Evolutionary conservation across 257 asterid species (phyloP), one percentile per base, ranked within the genome.

Genomic region (Rehmannia glutinosa): DNA sequence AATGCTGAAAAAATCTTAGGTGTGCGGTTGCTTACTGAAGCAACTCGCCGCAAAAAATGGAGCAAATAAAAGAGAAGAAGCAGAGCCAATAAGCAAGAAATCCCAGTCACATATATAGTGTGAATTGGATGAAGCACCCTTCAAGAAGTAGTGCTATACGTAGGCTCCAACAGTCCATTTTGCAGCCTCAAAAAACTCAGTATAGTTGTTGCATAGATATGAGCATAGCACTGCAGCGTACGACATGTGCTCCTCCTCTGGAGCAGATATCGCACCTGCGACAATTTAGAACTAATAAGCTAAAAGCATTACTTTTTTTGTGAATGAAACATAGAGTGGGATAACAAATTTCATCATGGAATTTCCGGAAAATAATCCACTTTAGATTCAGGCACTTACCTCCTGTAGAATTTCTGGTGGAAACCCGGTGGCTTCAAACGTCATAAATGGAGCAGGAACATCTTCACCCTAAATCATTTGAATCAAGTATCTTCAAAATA

Each of bases 241-340:
- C 96, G 98, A 92, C 98, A 92, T 87, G 94, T 92, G 98, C 98
- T 92, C 98, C 97, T 79, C 95, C 95, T 77, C 83, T 62, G 98
- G 98, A 92, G 98, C 98, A 92, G 91, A 92, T 92, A 92, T 92
- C 98, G 98, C 98, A 92, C 95, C 97, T 90, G 97, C 98, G 96
- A 87, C 90, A 91, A 91, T 91, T 80, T 83, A 88, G 61, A 88
- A 83, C 77, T 77, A 65, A 91, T 85, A 83, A 94, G 95, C 88
- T 81, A 70, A 80, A 81, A 78, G 78, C 61, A 71, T 30, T 70
- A 78, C 41, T 73, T 77, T n/a, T n/a, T n/a, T 83, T 54, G 67
- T 47, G 55, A 51, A 82, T 50, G 17, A 53, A 78, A 71, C 64
- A 15, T 38, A 67, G 58, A 70, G 69, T 28, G 62, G 68, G 62